Conservation (phyloP, 2,329 filamentous ascomycete species). For the Trichoderma endophyticum region DNA sequence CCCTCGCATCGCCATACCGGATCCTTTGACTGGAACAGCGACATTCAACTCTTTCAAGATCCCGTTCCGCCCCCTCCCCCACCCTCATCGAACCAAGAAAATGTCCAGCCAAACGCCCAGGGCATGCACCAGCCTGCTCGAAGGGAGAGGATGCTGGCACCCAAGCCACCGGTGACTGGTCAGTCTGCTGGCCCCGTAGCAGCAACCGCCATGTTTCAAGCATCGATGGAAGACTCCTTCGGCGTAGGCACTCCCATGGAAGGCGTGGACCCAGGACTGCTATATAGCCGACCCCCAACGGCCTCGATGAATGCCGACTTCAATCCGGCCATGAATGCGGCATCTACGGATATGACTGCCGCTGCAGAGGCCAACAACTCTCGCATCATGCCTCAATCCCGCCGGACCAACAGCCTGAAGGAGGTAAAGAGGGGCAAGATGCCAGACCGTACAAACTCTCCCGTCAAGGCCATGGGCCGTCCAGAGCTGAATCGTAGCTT, state of each 20-base stretch:
- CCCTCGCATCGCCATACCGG: constrained; percentile 45
- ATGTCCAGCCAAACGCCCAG: constrained; percentile 26
- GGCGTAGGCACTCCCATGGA: constrained; percentile 43
- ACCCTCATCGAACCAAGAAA: constrained; percentile 35
- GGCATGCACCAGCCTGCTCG: constrained; percentile 30
- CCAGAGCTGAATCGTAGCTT: constrained; percentile 53
- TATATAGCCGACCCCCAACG: constrained; percentile 53
- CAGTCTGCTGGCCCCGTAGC: constrained; percentile 5
- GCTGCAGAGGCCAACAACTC: constrained; percentile 26
- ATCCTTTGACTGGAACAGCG: constrained; percentile 56
- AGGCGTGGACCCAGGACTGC: constrained; percentile 58
- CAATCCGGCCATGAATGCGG: constrained; percentile 29
- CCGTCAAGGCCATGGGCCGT: constrained; percentile 47
- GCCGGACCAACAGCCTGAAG: constrained; percentile 45
- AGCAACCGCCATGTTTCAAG: constrained; percentile 37
- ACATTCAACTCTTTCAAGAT: constrained; percentile 54
- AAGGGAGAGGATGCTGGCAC: constrained; percentile 47
- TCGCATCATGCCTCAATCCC: constrained; percentile 36
- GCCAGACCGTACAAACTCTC: constrained; percentile 47
- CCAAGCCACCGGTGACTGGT: constrained; percentile 44
- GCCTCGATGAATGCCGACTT: constrained; percentile 44
- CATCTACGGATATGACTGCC: constrained; percentile 29
- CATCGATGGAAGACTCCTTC: constrained; percentile 51
- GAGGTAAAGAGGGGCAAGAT: constrained; percentile 42
- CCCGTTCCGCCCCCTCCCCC: constrained; percentile 31